Evolutionary conservation across 306 rosid species (phyloP).

Genomic region (Cucumis sativus): DNA sequence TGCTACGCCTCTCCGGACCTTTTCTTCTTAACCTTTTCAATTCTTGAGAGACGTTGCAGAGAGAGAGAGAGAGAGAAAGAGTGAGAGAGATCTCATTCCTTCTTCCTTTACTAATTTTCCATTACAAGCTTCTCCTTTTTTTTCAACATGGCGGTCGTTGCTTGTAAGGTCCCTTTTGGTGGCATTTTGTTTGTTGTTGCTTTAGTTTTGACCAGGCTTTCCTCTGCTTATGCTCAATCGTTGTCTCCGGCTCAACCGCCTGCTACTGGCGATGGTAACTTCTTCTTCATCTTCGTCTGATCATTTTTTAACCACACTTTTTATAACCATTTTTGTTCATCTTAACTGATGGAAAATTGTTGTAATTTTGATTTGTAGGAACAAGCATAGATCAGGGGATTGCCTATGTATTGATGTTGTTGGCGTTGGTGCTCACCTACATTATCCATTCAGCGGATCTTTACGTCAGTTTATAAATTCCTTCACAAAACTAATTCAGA

Average conservation of each 20-base stretch:
- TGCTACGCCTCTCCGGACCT: neutral
- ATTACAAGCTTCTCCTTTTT: neutral
- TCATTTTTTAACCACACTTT: too few species aligned
- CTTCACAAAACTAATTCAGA: neutral
- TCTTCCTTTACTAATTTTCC: neutral
- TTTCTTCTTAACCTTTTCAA: neutral
- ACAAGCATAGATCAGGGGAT: slow-evolving; percentile 68
- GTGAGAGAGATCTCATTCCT: neutral
- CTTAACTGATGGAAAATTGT: neutral
- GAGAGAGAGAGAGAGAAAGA: slow-evolving; percentile 1
- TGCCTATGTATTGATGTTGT: slow-evolving; percentile 63
- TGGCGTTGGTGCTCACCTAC: slow-evolving; percentile 65
- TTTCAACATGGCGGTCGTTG: neutral
- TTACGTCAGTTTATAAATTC: slow-evolving; percentile 9
- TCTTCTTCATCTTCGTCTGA: neutral
- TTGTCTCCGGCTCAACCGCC: neutral
- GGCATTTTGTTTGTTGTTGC: neutral
- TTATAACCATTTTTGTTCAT: too few species aligned
- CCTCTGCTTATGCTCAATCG: neutral
- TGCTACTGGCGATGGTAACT: neutral
- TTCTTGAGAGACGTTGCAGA: slow-evolving; percentile 2
- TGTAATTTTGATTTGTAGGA: slow-evolving; percentile 23
- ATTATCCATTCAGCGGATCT: slow-evolving; percentile 60
- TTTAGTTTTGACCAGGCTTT: neutral
- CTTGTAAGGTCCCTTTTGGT: neutral